Evolutionary conservation across 306 rosid species (phyloP).

Genomic region (Nissolia schottii): DNA sequence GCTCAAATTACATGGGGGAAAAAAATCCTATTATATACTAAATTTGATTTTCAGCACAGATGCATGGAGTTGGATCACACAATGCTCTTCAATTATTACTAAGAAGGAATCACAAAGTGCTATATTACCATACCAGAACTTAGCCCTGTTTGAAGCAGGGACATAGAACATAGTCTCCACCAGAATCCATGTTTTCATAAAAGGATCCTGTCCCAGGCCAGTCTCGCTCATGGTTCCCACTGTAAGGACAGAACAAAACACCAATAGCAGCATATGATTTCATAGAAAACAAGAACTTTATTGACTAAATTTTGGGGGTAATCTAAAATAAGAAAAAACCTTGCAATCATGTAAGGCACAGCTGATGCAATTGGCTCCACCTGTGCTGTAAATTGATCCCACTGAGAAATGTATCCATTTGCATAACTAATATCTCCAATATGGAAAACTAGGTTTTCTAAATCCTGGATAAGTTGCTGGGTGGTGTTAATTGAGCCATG

Average conservation of each 20-base stretch:
- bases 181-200: conserved; percentile 71
- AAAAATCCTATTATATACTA: neutral
- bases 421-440: conserved; percentile 90
- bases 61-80: neutral
- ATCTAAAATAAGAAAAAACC: conserved; percentile 41
- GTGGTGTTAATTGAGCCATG: conserved; percentile 77
- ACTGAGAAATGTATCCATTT: conserved; percentile 84
- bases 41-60: neutral
- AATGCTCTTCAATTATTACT: neutral
- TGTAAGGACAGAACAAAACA: conserved; percentile 19
- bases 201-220: conserved; percentile 91
- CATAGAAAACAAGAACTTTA: neutral
- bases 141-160: conserved; percentile 80
- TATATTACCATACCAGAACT: conserved; percentile 56
- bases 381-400: conserved; percentile 92
- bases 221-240: conserved; percentile 96
- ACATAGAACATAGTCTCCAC: conserved; percentile 89
- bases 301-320: neutral
- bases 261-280: neutral
- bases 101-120: neutral
- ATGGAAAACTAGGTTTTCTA: conserved; percentile 70
- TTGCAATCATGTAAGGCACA: conserved; percentile 90
- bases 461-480: conserved; percentile 57
- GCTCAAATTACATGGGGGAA: neutral
- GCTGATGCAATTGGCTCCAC: conserved; percentile 82